phyloP scores from a whole-genome alignment of 306 rosid genomes.

The Pyrus betulifolia region DNA sequence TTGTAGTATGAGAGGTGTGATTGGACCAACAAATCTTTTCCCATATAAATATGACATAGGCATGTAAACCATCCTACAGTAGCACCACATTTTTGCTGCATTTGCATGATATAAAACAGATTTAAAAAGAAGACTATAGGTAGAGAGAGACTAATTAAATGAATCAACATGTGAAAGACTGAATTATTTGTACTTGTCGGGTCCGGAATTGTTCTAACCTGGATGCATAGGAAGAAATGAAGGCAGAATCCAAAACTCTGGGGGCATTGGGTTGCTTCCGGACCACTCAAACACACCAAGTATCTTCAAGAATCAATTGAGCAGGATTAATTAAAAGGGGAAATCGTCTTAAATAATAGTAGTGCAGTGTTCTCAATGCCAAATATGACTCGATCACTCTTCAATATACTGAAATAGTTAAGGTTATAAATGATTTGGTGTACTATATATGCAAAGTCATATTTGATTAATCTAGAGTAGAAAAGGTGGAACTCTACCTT shows the following conservation, averaged over 20 bases:
- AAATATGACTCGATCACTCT: too few relatives aligned
- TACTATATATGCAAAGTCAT: too few relatives aligned
- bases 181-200: too few relatives aligned
- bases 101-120: not conserved
- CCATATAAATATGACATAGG: slow-evolving; percentile 74
- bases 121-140: not conserved
- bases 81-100: slow-evolving; percentile 76
- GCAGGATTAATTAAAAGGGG: too few relatives aligned
- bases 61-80: slow-evolving; percentile 59
- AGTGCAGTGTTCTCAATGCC: too few relatives aligned
- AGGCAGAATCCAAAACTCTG: slow-evolving; percentile 79
- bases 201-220: slow-evolving; percentile 11
- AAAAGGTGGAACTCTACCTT: too few relatives aligned
- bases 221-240: slow-evolving; percentile 75
- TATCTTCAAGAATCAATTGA: slow-evolving; percentile 20
- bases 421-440: too few relatives aligned
- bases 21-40: slow-evolving; percentile 56
- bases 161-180: not conserved
- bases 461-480: too few relatives aligned
- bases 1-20: slow-evolving; percentile 56
- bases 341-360: too few relatives aligned
- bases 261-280: slow-evolving; percentile 76
- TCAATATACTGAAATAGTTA: too few relatives aligned
- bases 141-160: not conserved
- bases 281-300: slow-evolving; percentile 64